phyloP scores from a whole-genome alignment of 371 early-diverging fungal genomes.

The Rhizopus arrhizus region DNA sequence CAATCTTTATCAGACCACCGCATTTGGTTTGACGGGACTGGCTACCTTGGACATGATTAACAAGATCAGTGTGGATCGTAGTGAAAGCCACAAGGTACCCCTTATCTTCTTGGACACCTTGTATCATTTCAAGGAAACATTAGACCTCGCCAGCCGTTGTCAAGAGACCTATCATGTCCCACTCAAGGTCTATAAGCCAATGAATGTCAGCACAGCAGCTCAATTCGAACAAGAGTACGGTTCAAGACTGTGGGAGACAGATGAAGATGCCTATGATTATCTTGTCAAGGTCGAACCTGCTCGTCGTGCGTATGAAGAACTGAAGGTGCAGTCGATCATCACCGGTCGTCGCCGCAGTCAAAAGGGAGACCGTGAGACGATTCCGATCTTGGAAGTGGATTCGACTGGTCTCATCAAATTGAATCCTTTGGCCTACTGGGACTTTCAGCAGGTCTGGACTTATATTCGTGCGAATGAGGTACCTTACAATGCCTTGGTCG shows the following conservation, averaged over 20 bases:
- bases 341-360: constrained; percentile 92
- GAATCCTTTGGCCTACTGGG: constrained; percentile 89
- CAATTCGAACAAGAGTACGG: constrained; percentile 79
- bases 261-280: constrained; percentile 85
- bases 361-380: constrained; percentile 76
- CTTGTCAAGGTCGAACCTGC: constrained; percentile 93
- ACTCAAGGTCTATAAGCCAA: constrained; percentile 78
- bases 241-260: constrained; percentile 76
- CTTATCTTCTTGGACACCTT: constrained; percentile 92
- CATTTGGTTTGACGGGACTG: constrained; percentile 87
- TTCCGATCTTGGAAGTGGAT: constrained; percentile 85
- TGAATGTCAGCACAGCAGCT: constrained; percentile 54
- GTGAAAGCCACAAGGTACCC: constrained; percentile 66
- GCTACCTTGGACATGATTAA: constrained; percentile 78
- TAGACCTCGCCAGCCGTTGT: constrained; percentile 72
- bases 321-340: constrained; percentile 76
- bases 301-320: constrained; percentile 81
- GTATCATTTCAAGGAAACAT: constrained; percentile 90
- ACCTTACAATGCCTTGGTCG: constrained; percentile 86
- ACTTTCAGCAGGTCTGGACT: constrained; percentile 82
- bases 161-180: constrained; percentile 70
- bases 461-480: constrained; percentile 87
- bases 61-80: constrained; percentile 61
- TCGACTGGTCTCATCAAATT: constrained; percentile 82
- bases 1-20: constrained; percentile 88